Evolutionary conservation across 108 stramenopile species (phyloP).

Genomic region (Pseudonitzschia delicatissima): DNA sequence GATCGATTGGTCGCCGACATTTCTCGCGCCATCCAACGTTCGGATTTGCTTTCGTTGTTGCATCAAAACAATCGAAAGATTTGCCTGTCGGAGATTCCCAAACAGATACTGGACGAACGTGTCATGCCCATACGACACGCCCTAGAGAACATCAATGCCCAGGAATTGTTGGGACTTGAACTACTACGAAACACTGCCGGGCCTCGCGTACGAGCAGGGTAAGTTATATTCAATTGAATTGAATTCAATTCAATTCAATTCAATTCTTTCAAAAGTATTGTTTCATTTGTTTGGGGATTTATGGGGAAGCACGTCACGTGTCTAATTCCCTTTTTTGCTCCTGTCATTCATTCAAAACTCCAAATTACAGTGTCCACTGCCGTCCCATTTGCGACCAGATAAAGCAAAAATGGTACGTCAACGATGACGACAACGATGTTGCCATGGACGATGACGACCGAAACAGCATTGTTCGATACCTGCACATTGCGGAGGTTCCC

Average conservation of each 20-base stretch:
- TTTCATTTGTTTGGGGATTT: not conserved
- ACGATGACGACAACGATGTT: not conserved
- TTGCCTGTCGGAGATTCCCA: slow-evolving; percentile 15
- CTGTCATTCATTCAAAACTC: not conserved
- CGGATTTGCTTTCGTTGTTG: slow-evolving; percentile 1
- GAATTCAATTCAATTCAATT: too few relatives aligned
- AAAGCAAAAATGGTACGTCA: slow-evolving; percentile 27
- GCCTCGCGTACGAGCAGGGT: slow-evolving; percentile 25
- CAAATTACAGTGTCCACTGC: slow-evolving; percentile 29
- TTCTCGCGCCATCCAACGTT: not conserved
- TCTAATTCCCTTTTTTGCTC: not conserved
- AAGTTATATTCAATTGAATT: slow-evolving; percentile 16
- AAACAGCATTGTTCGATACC: slow-evolving; percentile 54
- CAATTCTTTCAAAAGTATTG: not conserved
- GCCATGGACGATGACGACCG: slow-evolving; percentile 1
- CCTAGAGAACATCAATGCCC: slow-evolving; percentile 50
- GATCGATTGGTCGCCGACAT: slow-evolving; percentile 1
- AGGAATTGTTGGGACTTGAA: slow-evolving; percentile 46
- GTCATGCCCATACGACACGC: slow-evolving; percentile 41
- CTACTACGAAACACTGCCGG: slow-evolving; percentile 5
- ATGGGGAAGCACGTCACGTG: slow-evolving; percentile 8
- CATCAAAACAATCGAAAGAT: not conserved
- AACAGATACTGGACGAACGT: slow-evolving; percentile 22
- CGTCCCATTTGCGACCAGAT: slow-evolving; percentile 60
- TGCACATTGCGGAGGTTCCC: slow-evolving; percentile 77